Conservation (phyloP, 257 asterid genomes). For the Solanum gracilifrons region DNA sequence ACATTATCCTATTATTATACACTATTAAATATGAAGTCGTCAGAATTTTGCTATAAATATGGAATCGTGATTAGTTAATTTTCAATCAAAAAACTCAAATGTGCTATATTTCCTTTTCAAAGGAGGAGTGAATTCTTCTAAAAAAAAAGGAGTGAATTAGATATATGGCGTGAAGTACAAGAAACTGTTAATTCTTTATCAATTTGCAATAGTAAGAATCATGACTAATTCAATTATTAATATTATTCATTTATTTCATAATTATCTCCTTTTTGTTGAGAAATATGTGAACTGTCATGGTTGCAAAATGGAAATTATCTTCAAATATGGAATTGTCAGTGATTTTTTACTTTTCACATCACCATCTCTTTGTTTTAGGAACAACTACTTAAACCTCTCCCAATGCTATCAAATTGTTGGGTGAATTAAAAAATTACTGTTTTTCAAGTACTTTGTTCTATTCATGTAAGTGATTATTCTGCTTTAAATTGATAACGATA, state of each 20-base stretch:
- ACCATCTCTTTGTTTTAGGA: not conserved
- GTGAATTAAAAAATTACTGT: not conserved
- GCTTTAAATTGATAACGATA: not conserved
- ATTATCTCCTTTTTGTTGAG: not conserved
- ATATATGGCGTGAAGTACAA: not conserved
- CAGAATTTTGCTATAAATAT: not conserved
- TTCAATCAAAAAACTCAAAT: not conserved
- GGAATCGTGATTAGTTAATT: not conserved
- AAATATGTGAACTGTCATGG: not conserved
- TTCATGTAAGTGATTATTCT: not conserved
- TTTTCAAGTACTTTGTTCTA: not conserved
- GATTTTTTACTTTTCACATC: not conserved
- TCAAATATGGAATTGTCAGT: not conserved
- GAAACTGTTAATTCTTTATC: not conserved
- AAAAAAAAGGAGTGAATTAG: not conserved
- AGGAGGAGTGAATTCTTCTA: not conserved
- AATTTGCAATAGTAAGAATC: not conserved
- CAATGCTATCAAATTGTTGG: not conserved
- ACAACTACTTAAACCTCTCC: not conserved
- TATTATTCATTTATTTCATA: not conserved
- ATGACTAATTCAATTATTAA: not conserved
- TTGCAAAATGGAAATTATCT: not conserved
- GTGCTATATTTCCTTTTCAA: not conserved
- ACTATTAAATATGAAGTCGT: not conserved
- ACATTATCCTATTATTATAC: not conserved